Evolutionary conservation across 331 rosid genomes (phyloP), one percentile per base, ranked within the genome.

Genomic region (Malus hybrid): DNA sequence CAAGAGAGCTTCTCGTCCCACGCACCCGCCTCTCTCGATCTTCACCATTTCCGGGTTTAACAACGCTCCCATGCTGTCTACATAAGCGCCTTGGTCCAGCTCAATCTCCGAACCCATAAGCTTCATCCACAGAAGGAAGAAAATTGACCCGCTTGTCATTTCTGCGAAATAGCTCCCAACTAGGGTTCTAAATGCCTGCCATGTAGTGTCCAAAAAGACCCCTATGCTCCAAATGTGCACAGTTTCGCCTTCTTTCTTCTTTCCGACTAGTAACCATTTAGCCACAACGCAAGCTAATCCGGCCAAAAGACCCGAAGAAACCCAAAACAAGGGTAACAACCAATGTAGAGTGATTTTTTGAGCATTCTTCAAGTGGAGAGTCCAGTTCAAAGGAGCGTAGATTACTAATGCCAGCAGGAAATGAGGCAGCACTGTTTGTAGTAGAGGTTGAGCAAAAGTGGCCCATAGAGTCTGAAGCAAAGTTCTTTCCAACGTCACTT

Each of bases 21-120:
- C 88, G 61, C 90, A 83, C 7, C 94, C 98, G 1, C 93, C 91
- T 71, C 82, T 81, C 65, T 88, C 94, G 69, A 93, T 88, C 90
- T 80, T 91, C 77, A 93, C 89, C 98, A 93, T 93, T 74, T 93
- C 97, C 0, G 97, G 98, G 68, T 91, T 93, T 70, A 93, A 68
- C 67, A 88, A 71, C 19, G 93, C 94, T 60, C 90, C 97, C 89
- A 80, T 78, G 83, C 93, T 90, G 70, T 93, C 98, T 8, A 93
- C 93, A 62, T 93, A 93, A 44, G 86, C 86, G 16, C 70, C 90
- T 80, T 83, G 79, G 22, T 83, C 84, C 78, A 82, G 55, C 5
- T 88, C 91, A 10, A 91, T 76, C 3, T 86, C 81, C 69, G 93
- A 85, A 56, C 98, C 97, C 98, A 93, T 93, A 67, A 91, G 46